Evolutionary conservation across 257 asterid genomes (phyloP), one percentile per base, ranked within the genome.

Genomic region (Ligustrum vulgare): DNA sequence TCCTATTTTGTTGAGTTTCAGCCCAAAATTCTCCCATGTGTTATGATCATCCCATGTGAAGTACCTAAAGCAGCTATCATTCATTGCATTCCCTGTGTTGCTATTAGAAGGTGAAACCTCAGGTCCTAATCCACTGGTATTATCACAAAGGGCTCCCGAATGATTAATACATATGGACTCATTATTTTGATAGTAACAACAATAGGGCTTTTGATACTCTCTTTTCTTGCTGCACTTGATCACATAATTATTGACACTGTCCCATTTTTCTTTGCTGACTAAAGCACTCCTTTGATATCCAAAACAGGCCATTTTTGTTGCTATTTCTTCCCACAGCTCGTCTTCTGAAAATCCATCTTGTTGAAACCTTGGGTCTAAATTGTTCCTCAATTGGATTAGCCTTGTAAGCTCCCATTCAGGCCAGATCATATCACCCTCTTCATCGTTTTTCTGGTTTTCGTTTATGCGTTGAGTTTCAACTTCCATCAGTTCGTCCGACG

Each of bases 201-300:
- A 39, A 75, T 84, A 82, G 51, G 78, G 71, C 86, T 83, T 86
- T 2, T 90, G 73, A 23, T 74, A 79, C 60, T 91, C 94, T 75
- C 91, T 82, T 69, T 86, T 90, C 86, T 90, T 90, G 80, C 69
- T 83, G 80, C 94, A 85, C 75, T 90, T 88, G 77, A 81, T 74
- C 43, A 80, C 75, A 74, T 85, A 89, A 74, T 80, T 84, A 77
- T 88, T 89, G 62, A 87, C 77, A 32, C 79, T 74, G 33, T 84
- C 89, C 97, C 97, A 92, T 80, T 87, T 94, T 1, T 90, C 84
- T 69, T 84, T 93, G 77, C 97, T 89, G 84, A 75, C 77, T 33
- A 71, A 12, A 0, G 80, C 86, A 75, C 85, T 86, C 90, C 96
- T 89, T 0, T 88, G 91, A 43, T 91, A 85, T 10, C 97, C 98